phyloP scores from a whole-genome alignment of 371 early-diverging fungal genomes.

The Apophysomyces trapeziformis region DNA sequence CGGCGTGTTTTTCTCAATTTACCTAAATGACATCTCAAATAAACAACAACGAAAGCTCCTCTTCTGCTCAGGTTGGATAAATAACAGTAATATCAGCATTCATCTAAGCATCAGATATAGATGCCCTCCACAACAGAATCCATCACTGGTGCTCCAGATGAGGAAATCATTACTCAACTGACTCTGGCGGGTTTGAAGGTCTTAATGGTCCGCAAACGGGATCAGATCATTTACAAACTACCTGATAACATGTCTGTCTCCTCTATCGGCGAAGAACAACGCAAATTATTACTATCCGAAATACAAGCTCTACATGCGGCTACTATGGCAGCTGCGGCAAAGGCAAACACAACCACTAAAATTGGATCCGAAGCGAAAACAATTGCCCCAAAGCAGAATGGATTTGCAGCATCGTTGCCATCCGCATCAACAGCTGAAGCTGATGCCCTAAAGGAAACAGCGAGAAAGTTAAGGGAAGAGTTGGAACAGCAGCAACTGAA shows the following conservation, averaged over 20 bases:
- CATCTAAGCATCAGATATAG: background rate
- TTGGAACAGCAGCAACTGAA: slow-evolving; percentile 32
- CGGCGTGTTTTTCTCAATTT: background rate
- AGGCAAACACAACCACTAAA: slow-evolving; percentile 24
- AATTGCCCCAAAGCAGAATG: slow-evolving; percentile 37
- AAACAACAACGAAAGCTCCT: background rate
- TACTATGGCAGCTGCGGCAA: slow-evolving; percentile 51
- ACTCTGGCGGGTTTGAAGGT: slow-evolving; percentile 65
- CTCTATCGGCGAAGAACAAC: slow-evolving; percentile 55
- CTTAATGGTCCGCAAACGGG: slow-evolving; percentile 60
- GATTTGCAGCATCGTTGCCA: slow-evolving; percentile 32
- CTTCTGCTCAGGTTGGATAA: slow-evolving; percentile 3
- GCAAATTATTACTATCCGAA: slow-evolving; percentile 50
- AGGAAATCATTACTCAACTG: slow-evolving; percentile 57
- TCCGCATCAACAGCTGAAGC: slow-evolving; percentile 42
- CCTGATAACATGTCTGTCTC: slow-evolving; percentile 64
- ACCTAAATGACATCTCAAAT: slow-evolving; percentile 1
- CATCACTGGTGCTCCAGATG: slow-evolving; percentile 29
- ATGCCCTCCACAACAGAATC: background rate
- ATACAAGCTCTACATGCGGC: slow-evolving; percentile 62
- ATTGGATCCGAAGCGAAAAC: slow-evolving; percentile 26
- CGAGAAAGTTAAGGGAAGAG: slow-evolving; percentile 43
- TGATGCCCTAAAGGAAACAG: slow-evolving; percentile 43
- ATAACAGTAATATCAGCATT: background rate
- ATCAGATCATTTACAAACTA: slow-evolving; percentile 67